These are phyloP conservation scores for Pseudogymnoascus sp. DNA, from an alignment of 2,329 filamentous ascomycete species.

Conservation along the genomic window DNA sequence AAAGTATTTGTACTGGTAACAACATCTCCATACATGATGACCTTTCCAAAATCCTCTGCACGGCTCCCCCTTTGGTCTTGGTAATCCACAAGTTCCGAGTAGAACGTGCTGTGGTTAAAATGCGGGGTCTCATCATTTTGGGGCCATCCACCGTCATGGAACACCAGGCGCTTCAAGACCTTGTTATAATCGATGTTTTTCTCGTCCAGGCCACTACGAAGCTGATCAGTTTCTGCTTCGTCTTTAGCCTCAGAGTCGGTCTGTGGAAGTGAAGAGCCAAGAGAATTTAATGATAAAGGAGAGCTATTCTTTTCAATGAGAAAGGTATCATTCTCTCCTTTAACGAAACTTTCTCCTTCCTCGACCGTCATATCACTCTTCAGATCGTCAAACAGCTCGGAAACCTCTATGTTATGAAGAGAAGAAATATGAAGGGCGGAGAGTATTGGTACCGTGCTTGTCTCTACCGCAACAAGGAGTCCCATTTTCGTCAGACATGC, in stretches of 20 bases:
- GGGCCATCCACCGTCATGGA: constrained; percentile 63
- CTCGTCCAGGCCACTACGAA: constrained; percentile 35
- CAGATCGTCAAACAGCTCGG: constrained; percentile 59
- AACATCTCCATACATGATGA: constrained; percentile 81
- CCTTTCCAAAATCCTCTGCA: constrained; percentile 63
- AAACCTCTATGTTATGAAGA: constrained; percentile 54
- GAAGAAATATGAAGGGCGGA: constrained; percentile 79
- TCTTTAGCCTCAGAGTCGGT: constrained; percentile 15
- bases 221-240: constrained; percentile 10
- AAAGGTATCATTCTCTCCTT: constrained; percentile 77
- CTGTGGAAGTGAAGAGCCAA: constrained; percentile 44
- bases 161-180: constrained; percentile 64
- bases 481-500: constrained; percentile 74
- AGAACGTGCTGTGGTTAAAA: constrained; percentile 80
- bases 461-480: constrained; percentile 66
- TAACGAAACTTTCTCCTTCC: constrained; percentile 63
- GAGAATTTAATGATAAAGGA: constrained; percentile 48
- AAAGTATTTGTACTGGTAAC: constrained; percentile 91
- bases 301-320: constrained; percentile 62
- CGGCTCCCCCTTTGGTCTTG: constrained; percentile 46
- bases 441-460: constrained; percentile 56
- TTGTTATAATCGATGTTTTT: constrained; percentile 68
- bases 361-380: constrained; percentile 57
- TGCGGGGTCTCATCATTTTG: constrained; percentile 67
- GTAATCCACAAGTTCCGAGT: constrained; percentile 61